Percentiles rank a stretch among this genome's conserved stretches.
These are phyloP conservation scores for Taxawa tesnikishii DNA, from an alignment of 2,329 filamentous ascomycete species.

Conservation along the genomic window DNA sequence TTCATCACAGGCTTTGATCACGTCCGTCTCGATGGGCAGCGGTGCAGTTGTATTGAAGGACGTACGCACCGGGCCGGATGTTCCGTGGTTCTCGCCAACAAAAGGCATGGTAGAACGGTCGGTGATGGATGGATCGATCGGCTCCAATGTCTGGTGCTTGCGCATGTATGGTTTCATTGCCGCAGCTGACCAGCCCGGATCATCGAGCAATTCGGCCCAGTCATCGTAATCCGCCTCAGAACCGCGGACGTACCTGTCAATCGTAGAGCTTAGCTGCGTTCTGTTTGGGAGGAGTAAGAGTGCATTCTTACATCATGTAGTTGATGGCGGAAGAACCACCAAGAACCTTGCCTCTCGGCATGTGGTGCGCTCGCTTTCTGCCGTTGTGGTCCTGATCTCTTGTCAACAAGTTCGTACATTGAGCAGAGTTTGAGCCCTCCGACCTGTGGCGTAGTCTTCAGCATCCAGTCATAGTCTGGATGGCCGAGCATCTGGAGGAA, in stretches of 20 bases:
- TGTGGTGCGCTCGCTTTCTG: slow-evolving; percentile 9
- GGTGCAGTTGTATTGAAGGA: slow-evolving; percentile 22
- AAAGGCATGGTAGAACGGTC: slow-evolving; percentile 18
- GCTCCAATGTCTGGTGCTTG: slow-evolving; percentile 25
- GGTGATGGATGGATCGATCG: slow-evolving; percentile 15
- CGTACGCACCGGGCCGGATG: slow-evolving; percentile 20
- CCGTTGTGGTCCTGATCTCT: slow-evolving; percentile 5
- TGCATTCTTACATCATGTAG: slow-evolving; percentile 5
- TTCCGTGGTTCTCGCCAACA: slow-evolving; percentile 21
- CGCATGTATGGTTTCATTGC: slow-evolving; percentile 33
- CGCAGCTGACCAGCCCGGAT: slow-evolving; percentile 34
- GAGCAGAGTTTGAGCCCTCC: background rate
- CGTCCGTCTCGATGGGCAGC: slow-evolving; percentile 22
- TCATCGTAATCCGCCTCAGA: slow-evolving; percentile 32
- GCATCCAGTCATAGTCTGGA: slow-evolving; percentile 12
- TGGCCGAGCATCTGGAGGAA: slow-evolving; percentile 9
- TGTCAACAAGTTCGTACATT: background rate
- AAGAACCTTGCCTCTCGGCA: slow-evolving; percentile 20
- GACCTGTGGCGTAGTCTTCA: slow-evolving; percentile 7
- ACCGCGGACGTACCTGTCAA: slow-evolving; percentile 28
- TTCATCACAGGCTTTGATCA: slow-evolving; percentile 21
- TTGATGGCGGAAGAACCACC: slow-evolving; percentile 28
- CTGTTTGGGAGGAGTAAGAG: background rate
- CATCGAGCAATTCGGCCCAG: slow-evolving; percentile 30
- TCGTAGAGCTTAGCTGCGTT: no score